phyloP scores from a whole-genome alignment of 2,329 filamentous ascomycete species.

The Escovopsis weberi region DNA sequence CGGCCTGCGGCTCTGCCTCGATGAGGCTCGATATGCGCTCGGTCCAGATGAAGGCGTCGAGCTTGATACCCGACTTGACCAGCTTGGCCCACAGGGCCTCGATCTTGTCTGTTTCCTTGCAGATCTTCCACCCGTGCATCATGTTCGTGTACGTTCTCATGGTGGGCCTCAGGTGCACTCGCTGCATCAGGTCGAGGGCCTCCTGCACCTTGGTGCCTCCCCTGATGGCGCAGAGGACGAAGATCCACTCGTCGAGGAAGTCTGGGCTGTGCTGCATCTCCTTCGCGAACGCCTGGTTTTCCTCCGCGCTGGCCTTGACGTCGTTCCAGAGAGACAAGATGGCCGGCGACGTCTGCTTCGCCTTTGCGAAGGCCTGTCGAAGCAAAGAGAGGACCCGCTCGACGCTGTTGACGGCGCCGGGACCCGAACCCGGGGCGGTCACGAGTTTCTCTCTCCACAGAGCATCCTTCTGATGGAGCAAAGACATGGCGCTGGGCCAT shows the following conservation, averaged over 20 bases:
- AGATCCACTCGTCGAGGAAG: constrained; percentile 26
- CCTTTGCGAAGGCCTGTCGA: too few relatives aligned
- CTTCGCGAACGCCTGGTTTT: constrained; percentile 11
- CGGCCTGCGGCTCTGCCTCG: constrained; percentile 35
- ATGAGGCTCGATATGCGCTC: constrained; percentile 54
- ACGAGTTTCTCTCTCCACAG: constrained; percentile 9
- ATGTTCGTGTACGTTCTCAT: constrained; percentile 57
- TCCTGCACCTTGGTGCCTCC: constrained; percentile 17
- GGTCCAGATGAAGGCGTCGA: constrained; percentile 56
- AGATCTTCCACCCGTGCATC: constrained; percentile 53
- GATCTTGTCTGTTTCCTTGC: constrained; percentile 43
- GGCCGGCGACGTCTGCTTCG: too few relatives aligned
- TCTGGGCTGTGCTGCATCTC: constrained; percentile 20
- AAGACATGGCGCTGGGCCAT: constrained; percentile 12
- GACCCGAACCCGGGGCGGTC: background rate
- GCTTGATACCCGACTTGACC: constrained; percentile 36
- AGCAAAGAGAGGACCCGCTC: constrained; percentile 9
- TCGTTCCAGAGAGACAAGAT: constrained; percentile 20
- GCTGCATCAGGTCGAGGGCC: constrained; percentile 27
- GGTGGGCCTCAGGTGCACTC: constrained; percentile 40
- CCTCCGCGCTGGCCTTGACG: constrained; percentile 13
- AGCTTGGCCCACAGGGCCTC: constrained; percentile 55
- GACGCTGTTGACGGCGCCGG: constrained; percentile 16
- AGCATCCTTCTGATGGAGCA: constrained; percentile 12
- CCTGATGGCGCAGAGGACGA: constrained; percentile 23